Evolutionary conservation across 2,329 filamentous ascomycete species (phyloP), one percentile per base, ranked within the genome.

Genomic region (Fusarium udum): DNA sequence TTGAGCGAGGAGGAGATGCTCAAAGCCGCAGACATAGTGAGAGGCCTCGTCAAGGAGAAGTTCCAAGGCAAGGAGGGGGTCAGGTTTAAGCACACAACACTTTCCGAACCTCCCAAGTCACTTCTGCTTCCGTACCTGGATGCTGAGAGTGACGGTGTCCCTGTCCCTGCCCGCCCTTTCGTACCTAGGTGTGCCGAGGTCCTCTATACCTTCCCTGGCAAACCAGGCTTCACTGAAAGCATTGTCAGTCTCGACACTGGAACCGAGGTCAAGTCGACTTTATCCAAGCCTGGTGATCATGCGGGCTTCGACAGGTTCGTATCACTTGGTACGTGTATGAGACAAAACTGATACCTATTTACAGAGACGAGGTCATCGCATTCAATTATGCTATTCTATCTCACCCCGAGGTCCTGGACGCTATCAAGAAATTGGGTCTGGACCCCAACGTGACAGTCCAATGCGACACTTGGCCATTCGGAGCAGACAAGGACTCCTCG

Each of bases 1-100:
- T 37, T 53, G 24, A 53, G 49, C 34, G 34, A 53, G n/a, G 34
- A 26, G n/a, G 49, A 53, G 18, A 37, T 53, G 49, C 49, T 53
- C 20, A 39, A 37, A 37, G 49, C 49, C 12, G 49, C 49, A 5
- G 49, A 39, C 4, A 37, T 37, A 16, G 49, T 53, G 6, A 53
- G 6, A 22, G 18, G 3, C 2, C 24, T 53, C 0, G 18, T 53
- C 34, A 53, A 53, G 6, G 49, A 22, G 9, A 53, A 37, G 18
- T 37, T 22, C 0, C 3, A 28, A 11, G 34, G 18, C 2, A 37
- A 6, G 1, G 49, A 53, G 9, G 49, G 37, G 7, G 49, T 28
- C 18, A 36, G 24, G 0, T 53, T 53, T 18, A 53, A 53, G 36
- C 49, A 53, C 9, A 53, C 49, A 3, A 22, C 49, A 2, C 49